Base-by-base conservation (phyloP, 2,329 filamentous ascomycete genomes). In the Claviceps sp. region DNA sequence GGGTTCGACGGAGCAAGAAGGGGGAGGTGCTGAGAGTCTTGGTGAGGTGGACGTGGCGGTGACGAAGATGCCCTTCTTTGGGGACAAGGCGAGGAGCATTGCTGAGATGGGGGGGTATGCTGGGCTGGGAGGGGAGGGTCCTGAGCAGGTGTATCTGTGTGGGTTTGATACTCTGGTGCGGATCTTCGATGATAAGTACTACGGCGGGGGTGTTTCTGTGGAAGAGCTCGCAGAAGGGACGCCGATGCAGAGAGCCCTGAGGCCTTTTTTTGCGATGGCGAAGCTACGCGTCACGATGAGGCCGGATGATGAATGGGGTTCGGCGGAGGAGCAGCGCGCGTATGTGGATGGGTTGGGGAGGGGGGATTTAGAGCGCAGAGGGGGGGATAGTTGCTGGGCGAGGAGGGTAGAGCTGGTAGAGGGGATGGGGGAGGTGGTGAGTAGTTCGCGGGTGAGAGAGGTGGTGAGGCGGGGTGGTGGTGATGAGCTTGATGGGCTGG, bases 161-260 rank as follows among this genome's bases (percentile, higher is more conserved):
- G 87, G 87, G 30, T 91, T 81, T 62, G 87, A 91, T 60, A 91
- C 87, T 0, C 68, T 90, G 6, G 79, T 85, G 16, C 77, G 87
- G 19, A 80, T 91, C 50, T 78, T 87, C 51, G 73, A 86, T 48
- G 76, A 84, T 0, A 87, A 85, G 63, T 91, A 91, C 67, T 88
- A 89, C 61, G 63, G 51, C 22, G 53, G 43, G 7, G 5, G 5
- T 22, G n/a, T n/a, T 19, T 3, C 19, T 48, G 37, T 6, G 11
- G 16, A 34, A 34, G 30, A 34, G 10, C 30, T 17, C 1, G n/a
- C n/a, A 13, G 5, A 8, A 14, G 34, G 2, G 50, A 53, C 13
- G 50, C 52, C 26, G 2, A 77, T 84, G 56, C 71, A 78, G 13
- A 66, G 64, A 0, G 77, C 78, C 0, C 70, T 91, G 2, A 69